Base-by-base conservation (phyloP, 2,329 filamentous ascomycete species). In the Drechslerella coelobrocha region DNA sequence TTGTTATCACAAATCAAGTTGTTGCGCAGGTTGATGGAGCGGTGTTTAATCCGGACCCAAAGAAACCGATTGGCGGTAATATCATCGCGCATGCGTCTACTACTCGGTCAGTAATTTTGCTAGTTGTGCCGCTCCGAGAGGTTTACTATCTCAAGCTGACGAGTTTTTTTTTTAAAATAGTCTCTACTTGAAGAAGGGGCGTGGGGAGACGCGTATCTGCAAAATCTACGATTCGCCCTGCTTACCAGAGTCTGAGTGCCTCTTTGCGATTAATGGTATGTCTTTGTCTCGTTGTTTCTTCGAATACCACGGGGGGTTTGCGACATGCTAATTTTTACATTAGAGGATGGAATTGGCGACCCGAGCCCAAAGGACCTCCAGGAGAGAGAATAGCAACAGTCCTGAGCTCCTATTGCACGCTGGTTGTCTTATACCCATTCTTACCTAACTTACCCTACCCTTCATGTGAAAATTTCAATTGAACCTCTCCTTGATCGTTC, bases 191-290 rank as follows among this genome's bases (percentile, higher is more conserved):
- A 97, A 96, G 82, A 99, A 99, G 80, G 95, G 94, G 1, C 85
- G 94, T 61, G 94, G 86, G 27, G 94, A 99, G 83, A 99, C 94
- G 21, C 86, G 94, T 82, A 91, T 99, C 75, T 96, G 94, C 82
- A 99, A 97, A 83, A 99, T 99, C 73, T 99, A 99, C 78, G 95
- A 99, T 80, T 97, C 92, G 76, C 94, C 94, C 1, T 99, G 94
- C 80, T 82, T 99, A 73, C 94, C 94, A 0, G 94, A 99, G 81
- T 95, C 91, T 76, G 95, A 99, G 79, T 96, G 91, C 78, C 81
- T 97, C 75, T 99, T 99, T 81, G 93, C 94, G 50, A 99, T 99
- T 78, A 91, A 91, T 63, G 75, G 75, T 76, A 74, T 17, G 60
- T 27, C 27, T 2, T 23, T 51, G 43, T 39, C 12, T 9, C 27